phyloP scores from a whole-genome alignment of 179 eudicot species.

The Spinacia oleracea region DNA sequence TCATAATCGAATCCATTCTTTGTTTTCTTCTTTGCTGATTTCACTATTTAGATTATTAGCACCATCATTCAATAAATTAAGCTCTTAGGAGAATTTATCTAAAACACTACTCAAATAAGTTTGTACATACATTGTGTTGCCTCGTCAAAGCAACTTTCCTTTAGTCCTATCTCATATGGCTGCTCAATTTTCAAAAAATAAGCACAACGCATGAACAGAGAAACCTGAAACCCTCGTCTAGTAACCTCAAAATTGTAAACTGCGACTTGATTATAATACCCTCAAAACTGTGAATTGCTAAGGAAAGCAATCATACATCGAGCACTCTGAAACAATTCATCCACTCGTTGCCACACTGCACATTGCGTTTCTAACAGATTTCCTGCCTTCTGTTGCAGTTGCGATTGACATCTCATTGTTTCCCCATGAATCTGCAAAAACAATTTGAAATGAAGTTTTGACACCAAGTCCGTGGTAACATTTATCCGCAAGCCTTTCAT shows the following conservation, averaged over 20 bases:
- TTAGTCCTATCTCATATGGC: neutral
- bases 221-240: neutral
- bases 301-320: conserved; percentile 90
- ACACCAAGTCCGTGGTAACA: neutral
- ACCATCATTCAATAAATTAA: too few species aligned
- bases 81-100: too few species aligned
- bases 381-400: conserved; percentile 68
- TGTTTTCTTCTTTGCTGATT: too few species aligned
- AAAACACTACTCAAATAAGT: too few species aligned
- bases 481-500: neutral
- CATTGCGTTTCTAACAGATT: conserved; percentile 71
- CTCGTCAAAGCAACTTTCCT: neutral
- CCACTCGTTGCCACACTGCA: conserved; percentile 79
- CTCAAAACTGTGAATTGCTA: conserved; percentile 85
- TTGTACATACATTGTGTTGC: conserved; percentile 1
- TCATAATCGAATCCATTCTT: too few species aligned
- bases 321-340: conserved; percentile 74
- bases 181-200: neutral
- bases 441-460: neutral
- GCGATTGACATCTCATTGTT: conserved; percentile 57
- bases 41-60: too few species aligned
- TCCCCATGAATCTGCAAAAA: conserved; percentile 86
- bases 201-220: neutral
- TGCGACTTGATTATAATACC: neutral
- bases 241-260: neutral